A percentile compares a stretch with the other conserved stretches of the same genome.
Conservation (phyloP, 345 rosid species). For the Euphorbia tirucalli region DNA sequence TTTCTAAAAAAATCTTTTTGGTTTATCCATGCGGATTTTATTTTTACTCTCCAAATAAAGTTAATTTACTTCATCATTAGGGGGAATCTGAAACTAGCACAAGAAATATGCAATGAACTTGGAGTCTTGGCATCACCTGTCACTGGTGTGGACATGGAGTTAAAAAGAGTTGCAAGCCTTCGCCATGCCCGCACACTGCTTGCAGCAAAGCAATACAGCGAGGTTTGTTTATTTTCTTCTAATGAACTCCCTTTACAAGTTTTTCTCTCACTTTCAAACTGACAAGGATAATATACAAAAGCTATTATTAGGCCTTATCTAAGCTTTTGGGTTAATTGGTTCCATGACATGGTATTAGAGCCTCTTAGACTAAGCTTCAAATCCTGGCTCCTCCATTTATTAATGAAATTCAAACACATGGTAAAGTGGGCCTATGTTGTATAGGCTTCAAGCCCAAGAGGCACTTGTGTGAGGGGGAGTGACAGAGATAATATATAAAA, state of each 20-base stretch:
- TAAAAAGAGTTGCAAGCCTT: constrained; percentile 87
- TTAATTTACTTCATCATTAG: constrained; percentile 32
- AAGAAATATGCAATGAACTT: constrained; percentile 78
- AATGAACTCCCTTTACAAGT: neutral
- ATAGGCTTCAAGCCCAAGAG: too few species aligned
- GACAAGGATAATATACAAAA: too few species aligned
- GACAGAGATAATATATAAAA: too few species aligned
- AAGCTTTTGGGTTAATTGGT: too few species aligned
- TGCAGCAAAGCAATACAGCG: constrained; percentile 86
- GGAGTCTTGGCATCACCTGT: constrained; percentile 78
- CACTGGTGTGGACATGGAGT: constrained; percentile 82
- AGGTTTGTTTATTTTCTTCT: constrained; percentile 46
- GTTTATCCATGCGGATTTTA: constrained; percentile 8
- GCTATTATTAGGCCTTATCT: too few species aligned
- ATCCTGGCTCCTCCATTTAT: too few species aligned
- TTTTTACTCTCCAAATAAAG: constrained; percentile 11
- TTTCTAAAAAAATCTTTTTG: constrained; percentile 9
- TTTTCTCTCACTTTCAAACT: neutral
- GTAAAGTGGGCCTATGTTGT: too few species aligned
- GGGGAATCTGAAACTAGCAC: constrained; percentile 84
- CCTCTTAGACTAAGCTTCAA: too few species aligned
- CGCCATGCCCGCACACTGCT: constrained; percentile 90
- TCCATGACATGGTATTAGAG: too few species aligned
- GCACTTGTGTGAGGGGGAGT: too few species aligned
- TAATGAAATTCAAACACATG: too few species aligned